Conservation (phyloP, 352 stramenopile species). For the Pythium pyrilobum region DNA sequence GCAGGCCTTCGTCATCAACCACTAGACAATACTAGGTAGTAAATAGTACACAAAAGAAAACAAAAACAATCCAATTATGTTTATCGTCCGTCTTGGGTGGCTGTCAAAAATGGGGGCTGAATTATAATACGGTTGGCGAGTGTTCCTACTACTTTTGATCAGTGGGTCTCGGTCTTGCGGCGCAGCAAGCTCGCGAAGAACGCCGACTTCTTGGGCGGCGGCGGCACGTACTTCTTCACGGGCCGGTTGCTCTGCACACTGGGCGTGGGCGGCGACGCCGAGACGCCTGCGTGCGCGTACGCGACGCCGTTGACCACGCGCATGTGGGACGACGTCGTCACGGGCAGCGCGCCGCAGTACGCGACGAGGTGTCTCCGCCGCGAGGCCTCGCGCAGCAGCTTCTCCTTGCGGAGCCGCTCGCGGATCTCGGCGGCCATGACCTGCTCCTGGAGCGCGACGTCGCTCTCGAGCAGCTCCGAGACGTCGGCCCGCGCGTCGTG, state of each 20-base stretch:
- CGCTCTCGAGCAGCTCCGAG: constrained; percentile 26
- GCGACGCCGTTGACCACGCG: background rate
- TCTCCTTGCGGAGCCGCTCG: constrained; percentile 38
- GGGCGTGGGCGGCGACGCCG: constrained; percentile 1
- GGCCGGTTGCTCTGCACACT: constrained; percentile 20
- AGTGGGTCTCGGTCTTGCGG: constrained; percentile 5
- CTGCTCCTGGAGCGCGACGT: constrained; percentile 32
- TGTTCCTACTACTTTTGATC: background rate
- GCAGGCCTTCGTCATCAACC: constrained; percentile 86
- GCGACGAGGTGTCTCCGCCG: constrained; percentile 29
- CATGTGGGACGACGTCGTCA: constrained; percentile 3
- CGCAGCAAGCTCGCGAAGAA: constrained; percentile 19
- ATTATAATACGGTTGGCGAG: background rate
- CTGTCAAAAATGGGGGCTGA: background rate
- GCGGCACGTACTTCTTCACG: constrained; percentile 19
- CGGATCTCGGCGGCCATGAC: constrained; percentile 34
- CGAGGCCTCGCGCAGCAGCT: constrained; percentile 31
- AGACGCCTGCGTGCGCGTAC: background rate
- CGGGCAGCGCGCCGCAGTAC: constrained; percentile 24
- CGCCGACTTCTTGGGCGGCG: constrained; percentile 14
- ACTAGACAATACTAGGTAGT: constrained; percentile 23
- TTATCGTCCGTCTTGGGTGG: too few species aligned
- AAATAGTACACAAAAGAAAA: background rate
- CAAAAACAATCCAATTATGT: too few species aligned
- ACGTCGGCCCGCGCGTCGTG: constrained; percentile 24